Base-by-base conservation (phyloP, 768 basidiomycete genomes). In the Tricholoma furcatifolium region DNA sequence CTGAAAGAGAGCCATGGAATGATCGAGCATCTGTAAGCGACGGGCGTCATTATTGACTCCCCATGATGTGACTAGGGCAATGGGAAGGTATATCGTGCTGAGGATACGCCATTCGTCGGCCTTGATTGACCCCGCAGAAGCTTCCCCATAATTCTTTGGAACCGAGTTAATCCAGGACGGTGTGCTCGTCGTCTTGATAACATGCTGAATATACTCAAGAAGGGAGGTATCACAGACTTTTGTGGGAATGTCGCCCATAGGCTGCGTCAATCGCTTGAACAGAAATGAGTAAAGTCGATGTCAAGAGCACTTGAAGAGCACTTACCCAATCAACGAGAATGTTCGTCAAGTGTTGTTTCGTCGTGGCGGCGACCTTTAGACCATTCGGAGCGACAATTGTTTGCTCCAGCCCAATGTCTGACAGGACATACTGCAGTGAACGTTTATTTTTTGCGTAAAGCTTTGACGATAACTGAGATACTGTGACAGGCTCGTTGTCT, bases 81-180 rank as follows among this genome's bases (percentile, higher is more conserved):
- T 57, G 1, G 72, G 72, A 3, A 75, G 56, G 45, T 69, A 69
- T 12, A 72, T 47, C 0, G 61, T 68, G 30, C 54, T 46, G 4
- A 71, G 38, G 0, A 58, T 56, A 6, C 62, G 53, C 72, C 74
- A 75, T 51, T 75, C 60, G 27, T 69, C 70, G 1, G 71, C 70
- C 41, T 75, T 75, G 34, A 75, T 54, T 0, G 58, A 65, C 4
- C 74, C 69, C 0, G 69, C 68, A 15, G 42, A 55, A 4, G 34
- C 45, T 6, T 64, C 61, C 9, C 69, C 63, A 46, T 61, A 70
- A 32, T 67, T 63, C 4, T 36, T 7, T 2, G 70, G 70, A 4
- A 69, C 63, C 0, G 62, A 56, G 34, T 59, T 51, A 14, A 68
- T 12, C 67, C 68, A 69, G 4, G 62, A 47, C 3, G 67, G 70